phyloP scores from a whole-genome alignment of 2,329 filamentous ascomycete species.

The Ophiognomonia clavigignenti-juglandacearum region DNA sequence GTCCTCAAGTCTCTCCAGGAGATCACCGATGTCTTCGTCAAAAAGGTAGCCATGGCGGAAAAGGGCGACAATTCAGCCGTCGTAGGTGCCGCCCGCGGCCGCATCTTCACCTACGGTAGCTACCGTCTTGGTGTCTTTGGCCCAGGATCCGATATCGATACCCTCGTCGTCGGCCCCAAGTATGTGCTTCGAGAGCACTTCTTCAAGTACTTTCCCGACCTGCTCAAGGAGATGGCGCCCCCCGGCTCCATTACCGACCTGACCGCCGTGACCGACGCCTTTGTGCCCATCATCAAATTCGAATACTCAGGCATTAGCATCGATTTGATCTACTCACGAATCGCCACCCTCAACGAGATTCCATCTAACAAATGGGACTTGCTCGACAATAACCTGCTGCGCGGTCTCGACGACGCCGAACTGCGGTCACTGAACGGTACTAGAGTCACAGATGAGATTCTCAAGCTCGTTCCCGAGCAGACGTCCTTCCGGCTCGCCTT shows the following conservation, averaged over 20 bases:
- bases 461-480: conserved; percentile 81
- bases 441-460: conserved; percentile 87
- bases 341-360: conserved; percentile 65
- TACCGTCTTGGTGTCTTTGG: conserved; percentile 92
- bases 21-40: conserved; percentile 83
- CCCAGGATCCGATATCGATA: conserved; percentile 96
- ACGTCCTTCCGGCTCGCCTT: conserved; percentile 86
- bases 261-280: conserved; percentile 81
- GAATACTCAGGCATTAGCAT: conserved; percentile 89
- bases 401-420: conserved; percentile 81
- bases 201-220: conserved; percentile 79
- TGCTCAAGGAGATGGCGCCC: conserved; percentile 72
- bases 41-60: conserved; percentile 69
- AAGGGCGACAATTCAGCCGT: conserved; percentile 68
- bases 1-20: conserved; percentile 73
- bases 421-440: conserved; percentile 90
- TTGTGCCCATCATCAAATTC: conserved; percentile 96
- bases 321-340: conserved; percentile 83
- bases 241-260: conserved; percentile 79
- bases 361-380: conserved; percentile 50
- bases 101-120: conserved; percentile 94
- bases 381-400: conserved; percentile 77
- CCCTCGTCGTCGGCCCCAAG: conserved; percentile 84
- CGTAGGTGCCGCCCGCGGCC: conserved; percentile 79
- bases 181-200: conserved; percentile 88